Evolutionary conservation across 2,329 filamentous ascomycete genomes (phyloP), one percentile per base, ranked within the genome.

Genomic region (Colletotrichum tanaceti): DNA sequence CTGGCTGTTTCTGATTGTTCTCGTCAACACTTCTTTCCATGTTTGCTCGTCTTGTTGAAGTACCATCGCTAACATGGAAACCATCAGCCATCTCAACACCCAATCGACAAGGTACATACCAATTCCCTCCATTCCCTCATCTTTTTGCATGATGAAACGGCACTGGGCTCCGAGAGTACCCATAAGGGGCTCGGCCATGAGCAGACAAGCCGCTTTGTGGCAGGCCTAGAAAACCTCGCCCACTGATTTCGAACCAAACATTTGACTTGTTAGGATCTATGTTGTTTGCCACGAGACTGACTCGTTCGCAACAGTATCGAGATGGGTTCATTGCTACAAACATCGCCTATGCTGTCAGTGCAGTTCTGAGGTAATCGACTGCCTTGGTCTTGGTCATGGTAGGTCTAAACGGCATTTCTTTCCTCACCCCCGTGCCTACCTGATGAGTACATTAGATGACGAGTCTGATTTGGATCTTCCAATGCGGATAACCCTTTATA

Each of bases 171-270:
- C 91, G 93, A 97, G 85, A 80, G 79, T 73, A 77, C 79, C 81
- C 77, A 79, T 81, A 77, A 65, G 66, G 70, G 72, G 52, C 70
- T 80, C 75, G 77, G 79, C 81, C 84, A 89, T 89, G 93, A 93
- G 94, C 85, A 70, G 92, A 94, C 89, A 88, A 91, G 89, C 93
- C 93, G 93, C 83, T 87, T 92, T 93, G 93, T 82, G 93, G 93
- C 93, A 97, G 93, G 94, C 94, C 93, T 97, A 97, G 93, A 97
- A 97, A 97, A 97, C 94, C 94, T 97, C 90, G 93, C 93, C 94
- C 92, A 95, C 94, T 97, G 94, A 97, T 83, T 44, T 44, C 55
- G 62, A 65, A n/a, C 55, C 55, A 43, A 52, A 60, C 62, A 68
- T 49, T 44, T 49, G 52, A 50, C 55, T 46, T 65, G 55, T 68